Evolutionary conservation across 2,329 filamentous ascomycete species (phyloP).

Genomic region (Xylariaceae sp.): DNA sequence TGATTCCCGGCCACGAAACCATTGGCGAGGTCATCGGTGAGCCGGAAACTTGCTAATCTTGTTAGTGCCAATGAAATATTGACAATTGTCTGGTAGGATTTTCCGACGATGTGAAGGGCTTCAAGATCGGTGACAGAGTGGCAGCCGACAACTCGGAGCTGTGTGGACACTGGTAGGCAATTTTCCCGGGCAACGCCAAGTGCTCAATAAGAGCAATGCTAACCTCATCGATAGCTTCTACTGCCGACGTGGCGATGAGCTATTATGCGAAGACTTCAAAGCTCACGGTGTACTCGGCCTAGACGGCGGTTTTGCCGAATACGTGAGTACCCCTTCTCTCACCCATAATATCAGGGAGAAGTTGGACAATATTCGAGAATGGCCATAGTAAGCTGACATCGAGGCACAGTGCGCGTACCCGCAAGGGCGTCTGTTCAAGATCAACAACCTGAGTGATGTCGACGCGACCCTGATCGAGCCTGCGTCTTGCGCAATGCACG

Average conservation of each 20-base stretch:
- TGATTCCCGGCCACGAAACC: constrained; percentile 65
- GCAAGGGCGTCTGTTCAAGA: constrained; percentile 55
- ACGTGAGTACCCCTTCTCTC: constrained; percentile 31
- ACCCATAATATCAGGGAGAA: neutral
- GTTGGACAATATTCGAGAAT: constrained; percentile 4
- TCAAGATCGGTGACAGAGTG: constrained; percentile 58
- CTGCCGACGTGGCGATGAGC: constrained; percentile 61
- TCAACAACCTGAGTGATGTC: constrained; percentile 60
- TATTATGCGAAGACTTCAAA: constrained; percentile 65
- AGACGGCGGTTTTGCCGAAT: constrained; percentile 69
- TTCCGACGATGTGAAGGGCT: constrained; percentile 49
- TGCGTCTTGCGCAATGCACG: constrained; percentile 66
- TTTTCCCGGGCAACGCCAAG: no score
- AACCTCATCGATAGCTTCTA: constrained; percentile 45
- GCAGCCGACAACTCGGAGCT: constrained; percentile 61
- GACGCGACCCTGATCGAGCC: constrained; percentile 67
- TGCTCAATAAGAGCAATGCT: neutral
- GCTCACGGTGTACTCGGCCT: constrained; percentile 59
- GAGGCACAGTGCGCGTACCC: constrained; percentile 40
- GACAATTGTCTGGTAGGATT: constrained; percentile 16
- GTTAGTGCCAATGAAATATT: neutral
- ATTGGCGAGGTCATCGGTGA: constrained; percentile 56
- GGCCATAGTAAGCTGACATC: no score
- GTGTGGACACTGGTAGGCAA: constrained; percentile 53
- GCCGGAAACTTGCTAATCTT: constrained; percentile 2